These are phyloP conservation scores for Bremia lactucae DNA, from an alignment of 352 stramenopile genomes.

Conservation along the genomic window DNA sequence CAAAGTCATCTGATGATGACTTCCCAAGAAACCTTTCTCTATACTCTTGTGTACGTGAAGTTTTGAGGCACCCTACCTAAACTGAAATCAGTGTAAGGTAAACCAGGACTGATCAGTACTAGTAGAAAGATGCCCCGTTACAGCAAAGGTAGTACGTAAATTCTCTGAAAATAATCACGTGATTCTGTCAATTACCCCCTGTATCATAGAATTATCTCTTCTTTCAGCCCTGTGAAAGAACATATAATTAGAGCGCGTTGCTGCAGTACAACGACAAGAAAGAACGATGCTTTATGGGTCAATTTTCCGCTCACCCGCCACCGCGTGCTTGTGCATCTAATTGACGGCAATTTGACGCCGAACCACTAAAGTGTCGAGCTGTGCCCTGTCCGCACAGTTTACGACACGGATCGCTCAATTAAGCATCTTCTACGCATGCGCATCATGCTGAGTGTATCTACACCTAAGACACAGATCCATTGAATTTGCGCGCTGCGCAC, in stretches of 20 bases:
- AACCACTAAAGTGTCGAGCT: slow-evolving; percentile 64
- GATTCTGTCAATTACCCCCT: background rate
- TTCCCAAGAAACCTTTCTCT: no score
- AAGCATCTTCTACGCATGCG: slow-evolving; percentile 45
- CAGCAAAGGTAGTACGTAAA: slow-evolving; percentile 25
- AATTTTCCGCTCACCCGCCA: slow-evolving; percentile 68
- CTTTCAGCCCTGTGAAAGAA: slow-evolving; percentile 71
- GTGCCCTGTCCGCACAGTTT: slow-evolving; percentile 57
- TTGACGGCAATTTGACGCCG: slow-evolving; percentile 34
- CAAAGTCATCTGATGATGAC: no score
- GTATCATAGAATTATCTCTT: slow-evolving; percentile 51
- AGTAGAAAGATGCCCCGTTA: no score
- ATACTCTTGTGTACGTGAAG: no score
- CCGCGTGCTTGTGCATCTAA: slow-evolving; percentile 35
- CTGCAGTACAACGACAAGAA: slow-evolving; percentile 71
- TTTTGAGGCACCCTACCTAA: no score
- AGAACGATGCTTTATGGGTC: slow-evolving; percentile 51
- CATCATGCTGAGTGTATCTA: slow-evolving; percentile 50
- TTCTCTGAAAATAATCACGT: background rate
- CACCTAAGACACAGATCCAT: slow-evolving; percentile 29
- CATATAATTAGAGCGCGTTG: slow-evolving; percentile 44
- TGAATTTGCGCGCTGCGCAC: slow-evolving; percentile 64
- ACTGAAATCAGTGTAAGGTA: no score
- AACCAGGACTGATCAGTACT: no score
- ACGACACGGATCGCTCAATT: slow-evolving; percentile 65